A percentile compares a stretch with the other conserved stretches of the same genome.
Evolutionary conservation across 495 filamentous ascomycete genomes (phyloP).

Genomic region (Daldinia grandis): DNA sequence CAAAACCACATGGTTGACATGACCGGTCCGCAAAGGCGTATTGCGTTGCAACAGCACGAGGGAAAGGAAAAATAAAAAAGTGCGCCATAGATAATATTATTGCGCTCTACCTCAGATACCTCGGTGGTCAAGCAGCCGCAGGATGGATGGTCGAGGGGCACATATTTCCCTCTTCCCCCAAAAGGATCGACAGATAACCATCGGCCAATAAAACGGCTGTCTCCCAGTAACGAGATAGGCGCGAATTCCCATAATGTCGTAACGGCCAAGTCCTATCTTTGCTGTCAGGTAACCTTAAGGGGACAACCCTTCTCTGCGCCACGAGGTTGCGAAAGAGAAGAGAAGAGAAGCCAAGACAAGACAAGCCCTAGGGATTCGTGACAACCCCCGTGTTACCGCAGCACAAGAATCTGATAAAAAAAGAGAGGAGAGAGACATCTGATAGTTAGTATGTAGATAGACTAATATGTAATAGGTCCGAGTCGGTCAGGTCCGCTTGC

Average conservation of each 20-base stretch:
- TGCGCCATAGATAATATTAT: not conserved
- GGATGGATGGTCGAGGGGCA: conserved; percentile 22
- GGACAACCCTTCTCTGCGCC: not conserved
- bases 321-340: not conserved
- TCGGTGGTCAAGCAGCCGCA: conserved; percentile 21
- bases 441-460: not conserved
- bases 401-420: not conserved
- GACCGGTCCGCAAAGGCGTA: conserved; percentile 20
- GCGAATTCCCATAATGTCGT: conserved; percentile 15
- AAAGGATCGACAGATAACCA: conserved; percentile 41
- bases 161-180: conserved; percentile 16
- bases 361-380: not conserved
- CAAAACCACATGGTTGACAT: conserved; percentile 36
- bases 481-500: conserved; percentile 14
- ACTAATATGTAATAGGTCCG: not conserved
- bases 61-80: no score
- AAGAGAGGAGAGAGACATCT: conserved; percentile 3
- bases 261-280: conserved; percentile 1
- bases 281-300: conserved; percentile 6
- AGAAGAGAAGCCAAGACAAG: no score
- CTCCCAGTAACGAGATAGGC: conserved; percentile 28
- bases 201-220: conserved; percentile 23
- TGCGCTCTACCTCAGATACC: not conserved
- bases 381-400: conserved; percentile 8
- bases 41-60: not conserved